Evolutionary conservation across 305 asterid genomes (phyloP), one percentile per base, ranked within the genome.

Genomic region (Fraxinus ornus): DNA sequence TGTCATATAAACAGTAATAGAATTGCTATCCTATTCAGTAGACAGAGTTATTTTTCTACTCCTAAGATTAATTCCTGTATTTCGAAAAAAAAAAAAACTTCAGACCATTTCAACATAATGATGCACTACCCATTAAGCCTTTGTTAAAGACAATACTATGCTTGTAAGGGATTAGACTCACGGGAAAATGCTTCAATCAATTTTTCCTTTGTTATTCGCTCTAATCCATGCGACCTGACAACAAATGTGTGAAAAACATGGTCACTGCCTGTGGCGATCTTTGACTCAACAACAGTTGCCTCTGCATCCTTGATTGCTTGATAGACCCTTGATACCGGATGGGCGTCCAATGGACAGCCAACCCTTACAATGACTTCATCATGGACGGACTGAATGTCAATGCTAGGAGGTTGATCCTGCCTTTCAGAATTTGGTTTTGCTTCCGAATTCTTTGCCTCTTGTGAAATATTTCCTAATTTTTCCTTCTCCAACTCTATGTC

Each of bases 171-270:
- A 80, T 47, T 80, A 19, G 90, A 75, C 60, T 89, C 91, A 2
- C 81, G 80, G 13, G 88, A 88, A 24, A 92, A 77, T 1, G 92
- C 91, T 80, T 91, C 91, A 2, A 90, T 80, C 89, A 94, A 80
- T 91, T 88, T 91, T 82, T 94, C 94, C 90, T 87, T 92, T 0
- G 93, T 94, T 78, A 91, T 84, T 84, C 78, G 84, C 62, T 92
- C 93, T 2, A 90, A 68, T 79, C 92, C 95, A 57, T 86, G 88
- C 0, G 94, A 89, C 78, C 88, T 90, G 68, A 93, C 88, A 0
- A 92, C 90, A 13, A 93, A 93, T 0, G 97, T 93, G 83, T 93
- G 95, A 47, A 88, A 89, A 76, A 87, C 95, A 19, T 86, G 89
- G 37, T 90, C 97, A 26, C 81, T 86, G 12, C 86, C 92, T 0